Conservation (phyloP, 1,284 basidiomycete species). For the Coriolopsis trogii region DNA sequence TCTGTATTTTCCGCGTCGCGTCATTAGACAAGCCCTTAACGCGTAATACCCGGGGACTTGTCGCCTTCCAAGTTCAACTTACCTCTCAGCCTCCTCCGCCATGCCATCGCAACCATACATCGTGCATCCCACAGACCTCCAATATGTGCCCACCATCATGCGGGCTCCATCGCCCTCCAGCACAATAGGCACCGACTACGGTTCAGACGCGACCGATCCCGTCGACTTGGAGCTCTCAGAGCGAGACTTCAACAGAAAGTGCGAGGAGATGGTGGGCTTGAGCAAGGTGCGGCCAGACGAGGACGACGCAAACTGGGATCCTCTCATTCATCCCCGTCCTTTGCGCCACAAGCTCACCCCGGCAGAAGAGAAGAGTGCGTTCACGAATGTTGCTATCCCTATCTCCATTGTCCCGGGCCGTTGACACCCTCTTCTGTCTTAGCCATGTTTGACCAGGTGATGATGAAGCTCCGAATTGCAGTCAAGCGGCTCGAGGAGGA, state of each 20-base stretch:
- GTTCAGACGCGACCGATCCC: conserved; percentile 58
- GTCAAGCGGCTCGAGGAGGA: conserved; percentile 66
- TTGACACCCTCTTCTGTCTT: neutral
- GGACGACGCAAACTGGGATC: conserved; percentile 40
- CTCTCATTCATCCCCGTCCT: conserved; percentile 27
- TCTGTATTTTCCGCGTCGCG: conserved; percentile 24
- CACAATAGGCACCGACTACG: conserved; percentile 69
- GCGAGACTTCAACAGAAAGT: conserved; percentile 54
- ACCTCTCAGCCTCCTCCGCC: neutral
- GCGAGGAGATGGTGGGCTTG: conserved; percentile 48
- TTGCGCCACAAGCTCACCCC: conserved; percentile 19
- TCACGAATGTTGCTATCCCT: too few relatives aligned
- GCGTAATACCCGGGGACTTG: neutral
- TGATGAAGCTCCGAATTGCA: conserved; percentile 51
- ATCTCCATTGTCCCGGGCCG: neutral
- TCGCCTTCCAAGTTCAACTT: neutral
- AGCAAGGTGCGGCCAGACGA: conserved; percentile 48
- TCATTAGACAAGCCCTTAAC: conserved; percentile 21
- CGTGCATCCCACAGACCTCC: conserved; percentile 38
- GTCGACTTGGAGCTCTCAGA: conserved; percentile 58
- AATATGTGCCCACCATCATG: conserved; percentile 66
- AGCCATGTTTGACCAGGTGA: conserved; percentile 49
- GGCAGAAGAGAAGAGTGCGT: conserved; percentile 48
- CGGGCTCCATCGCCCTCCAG: conserved; percentile 72
- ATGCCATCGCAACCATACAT: conserved; percentile 32